Evolutionary conservation across 345 rosid species (phyloP), one percentile per base, ranked within the genome.

Genomic region (Streptanthus diversifolius): DNA sequence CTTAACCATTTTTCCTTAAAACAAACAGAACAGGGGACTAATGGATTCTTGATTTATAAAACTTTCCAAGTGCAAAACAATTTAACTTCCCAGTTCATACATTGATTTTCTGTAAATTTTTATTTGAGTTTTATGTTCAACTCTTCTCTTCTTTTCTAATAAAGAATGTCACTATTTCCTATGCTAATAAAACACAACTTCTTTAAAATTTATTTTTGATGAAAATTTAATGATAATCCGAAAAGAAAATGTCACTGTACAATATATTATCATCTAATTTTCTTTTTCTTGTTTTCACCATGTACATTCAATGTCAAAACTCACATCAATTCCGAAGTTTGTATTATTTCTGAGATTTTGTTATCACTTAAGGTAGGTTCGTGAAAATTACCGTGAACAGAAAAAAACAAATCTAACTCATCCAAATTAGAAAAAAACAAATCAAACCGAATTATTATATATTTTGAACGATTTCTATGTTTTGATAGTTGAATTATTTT

Each of bases 51-150:
- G 65, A 70, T 44, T 29, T 76, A 49, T 47, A 3, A 57, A 70
- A 45, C 60, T 7, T 37, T 22, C 57, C 70, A 61, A 68, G 5
- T 58, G 55, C 15, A 30, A 67, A 35, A 65, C 8, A 47, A 27
- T 57, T 71, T 65, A 64, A 58, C 49, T 77, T 71, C 33, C 51
- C 37, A 55, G 36, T 64, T 47, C 40, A 63, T 76, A 76, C 17
- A 48, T 71, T 33, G 49, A 21, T 71, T 57, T 24, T 58, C 33
- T 76, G 79, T 69, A 76, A 69, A 76, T 69, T 51, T 70, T 64
- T 44, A 57, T 76, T 45, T 63, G 25, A 30, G 56, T 63, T 63
- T 51, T n/a, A 63, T 14, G 17, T 17, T 70, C 54, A 77, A 27
- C 55, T 49, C 44, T 53, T 29, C 12, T 62, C 18, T 29, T 43